Evolutionary conservation across 2,329 filamentous ascomycete species (phyloP).

Genomic region (Penicillium olsonii): DNA sequence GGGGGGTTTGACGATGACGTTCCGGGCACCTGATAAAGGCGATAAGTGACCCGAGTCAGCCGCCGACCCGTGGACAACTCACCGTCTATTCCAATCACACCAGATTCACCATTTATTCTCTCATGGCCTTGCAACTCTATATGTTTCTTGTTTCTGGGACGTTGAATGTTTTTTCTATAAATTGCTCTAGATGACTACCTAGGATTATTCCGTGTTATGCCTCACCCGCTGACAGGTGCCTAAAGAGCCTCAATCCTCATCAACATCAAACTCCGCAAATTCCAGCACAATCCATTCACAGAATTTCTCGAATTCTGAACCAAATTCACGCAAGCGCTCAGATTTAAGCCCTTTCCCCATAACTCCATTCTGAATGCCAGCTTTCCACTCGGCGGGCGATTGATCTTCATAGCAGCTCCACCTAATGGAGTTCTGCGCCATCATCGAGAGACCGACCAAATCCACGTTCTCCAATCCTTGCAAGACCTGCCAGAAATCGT

Average conservation of each 20-base stretch:
- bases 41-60: constrained; percentile 29
- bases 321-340: constrained; percentile 74
- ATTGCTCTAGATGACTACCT: neutral
- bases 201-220: neutral
- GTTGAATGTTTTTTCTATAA: too few relatives aligned
- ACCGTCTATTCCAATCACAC: constrained; percentile 3
- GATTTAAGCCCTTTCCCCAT: constrained; percentile 72
- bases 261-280: constrained; percentile 56
- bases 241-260: constrained; percentile 38
- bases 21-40: constrained; percentile 25
- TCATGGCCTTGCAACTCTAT: too few relatives aligned
- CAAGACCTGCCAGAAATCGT: constrained; percentile 92
- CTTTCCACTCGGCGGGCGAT: constrained; percentile 67
- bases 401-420: constrained; percentile 90
- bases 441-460: constrained; percentile 76
- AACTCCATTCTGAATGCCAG: constrained; percentile 72
- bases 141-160: too few relatives aligned
- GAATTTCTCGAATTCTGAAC: constrained; percentile 80
- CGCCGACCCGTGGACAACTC: constrained; percentile 11
- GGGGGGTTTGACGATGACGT: constrained; percentile 32
- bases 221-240: neutral
- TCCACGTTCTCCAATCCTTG: constrained; percentile 92
- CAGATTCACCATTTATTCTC: neutral
- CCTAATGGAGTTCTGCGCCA: constrained; percentile 89
- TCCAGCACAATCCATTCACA: constrained; percentile 87